These are phyloP conservation scores for Eucalyptus shirleyi DNA, from an alignment of 345 rosid species.

Conservation along the genomic window DNA sequence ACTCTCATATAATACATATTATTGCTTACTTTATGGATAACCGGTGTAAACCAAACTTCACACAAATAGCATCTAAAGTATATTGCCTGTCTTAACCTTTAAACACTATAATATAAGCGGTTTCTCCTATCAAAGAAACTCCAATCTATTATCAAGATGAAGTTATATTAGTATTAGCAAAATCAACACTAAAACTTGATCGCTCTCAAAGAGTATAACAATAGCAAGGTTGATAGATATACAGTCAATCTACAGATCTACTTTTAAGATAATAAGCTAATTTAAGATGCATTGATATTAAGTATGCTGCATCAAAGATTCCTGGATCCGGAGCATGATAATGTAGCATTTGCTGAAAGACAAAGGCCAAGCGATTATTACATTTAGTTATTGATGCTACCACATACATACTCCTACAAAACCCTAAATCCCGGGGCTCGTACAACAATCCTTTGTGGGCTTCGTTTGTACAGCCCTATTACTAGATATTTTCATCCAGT, in stretches of 20 bases:
- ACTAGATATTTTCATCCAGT: not conserved
- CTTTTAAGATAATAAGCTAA: not conserved
- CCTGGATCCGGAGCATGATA: not conserved
- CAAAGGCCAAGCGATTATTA: not conserved
- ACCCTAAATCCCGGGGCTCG: not conserved
- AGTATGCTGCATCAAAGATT: not conserved
- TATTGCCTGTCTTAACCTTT: not conserved
- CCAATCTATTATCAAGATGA: not conserved
- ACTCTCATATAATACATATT: not conserved
- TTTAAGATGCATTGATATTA: not conserved
- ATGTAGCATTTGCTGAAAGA: not conserved
- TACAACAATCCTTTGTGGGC: not conserved
- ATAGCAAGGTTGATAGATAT: not conserved
- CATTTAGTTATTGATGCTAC: not conserved
- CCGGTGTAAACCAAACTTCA: not conserved
- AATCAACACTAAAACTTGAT: not conserved
- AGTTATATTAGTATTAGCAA: not conserved
- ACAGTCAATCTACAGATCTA: not conserved
- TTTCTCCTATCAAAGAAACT: not conserved
- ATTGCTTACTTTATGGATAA: not conserved
- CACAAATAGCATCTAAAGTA: not conserved
- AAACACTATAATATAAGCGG: not conserved
- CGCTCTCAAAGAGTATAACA: not conserved
- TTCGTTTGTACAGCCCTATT: not conserved
- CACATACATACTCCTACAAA: not conserved